These are phyloP conservation scores for Podila epicladia DNA, from an alignment of 192 early-diverging fungal genomes.

Conservation along the genomic window DNA sequence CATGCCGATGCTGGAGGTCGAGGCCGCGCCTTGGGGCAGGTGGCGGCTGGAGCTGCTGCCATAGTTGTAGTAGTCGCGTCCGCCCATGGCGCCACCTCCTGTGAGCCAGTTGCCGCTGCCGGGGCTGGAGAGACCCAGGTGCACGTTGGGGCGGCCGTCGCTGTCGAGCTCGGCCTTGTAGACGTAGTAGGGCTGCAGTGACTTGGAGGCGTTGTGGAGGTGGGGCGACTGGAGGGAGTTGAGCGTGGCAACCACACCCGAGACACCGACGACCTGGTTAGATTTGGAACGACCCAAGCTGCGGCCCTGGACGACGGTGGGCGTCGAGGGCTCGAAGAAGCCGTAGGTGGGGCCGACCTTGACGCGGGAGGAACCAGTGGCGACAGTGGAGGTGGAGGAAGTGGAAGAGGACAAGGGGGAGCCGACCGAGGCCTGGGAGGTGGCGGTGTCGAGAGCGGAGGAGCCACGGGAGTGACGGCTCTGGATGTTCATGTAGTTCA, in stretches of 20 bases:
- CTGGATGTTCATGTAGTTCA: conserved; percentile 22
- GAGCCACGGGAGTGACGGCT: conserved; percentile 19
- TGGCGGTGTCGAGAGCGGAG: conserved; percentile 39
- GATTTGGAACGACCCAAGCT: conserved; percentile 55
- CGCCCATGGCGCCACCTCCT: not conserved
- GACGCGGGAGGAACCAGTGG: conserved; percentile 30
- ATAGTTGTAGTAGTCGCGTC: conserved; percentile 8
- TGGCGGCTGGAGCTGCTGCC: conserved; percentile 10
- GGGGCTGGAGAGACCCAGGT: conserved; percentile 24
- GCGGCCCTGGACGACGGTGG: conserved; percentile 70
- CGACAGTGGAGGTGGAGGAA: conserved; percentile 29
- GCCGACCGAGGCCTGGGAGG: conserved; percentile 37
- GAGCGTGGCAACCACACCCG: conserved; percentile 68
- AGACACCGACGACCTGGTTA: conserved; percentile 68
- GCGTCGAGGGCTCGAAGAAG: conserved; percentile 40
- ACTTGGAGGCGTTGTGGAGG: conserved; percentile 54
- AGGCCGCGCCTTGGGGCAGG: conserved; percentile 11
- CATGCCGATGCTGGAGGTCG: not conserved
- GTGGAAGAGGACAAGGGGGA: conserved; percentile 54
- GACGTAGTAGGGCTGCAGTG: conserved; percentile 68
- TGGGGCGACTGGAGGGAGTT: conserved; percentile 47
- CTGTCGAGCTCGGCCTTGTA: conserved; percentile 61
- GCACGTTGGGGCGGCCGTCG: conserved; percentile 59
- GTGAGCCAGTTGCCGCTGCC: conserved; percentile 14
- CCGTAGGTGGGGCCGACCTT: conserved; percentile 52